These are phyloP conservation scores for Metschnikowia aberdeeniae DNA, from an alignment of 805 yeast species.

Conservation along the genomic window DNA sequence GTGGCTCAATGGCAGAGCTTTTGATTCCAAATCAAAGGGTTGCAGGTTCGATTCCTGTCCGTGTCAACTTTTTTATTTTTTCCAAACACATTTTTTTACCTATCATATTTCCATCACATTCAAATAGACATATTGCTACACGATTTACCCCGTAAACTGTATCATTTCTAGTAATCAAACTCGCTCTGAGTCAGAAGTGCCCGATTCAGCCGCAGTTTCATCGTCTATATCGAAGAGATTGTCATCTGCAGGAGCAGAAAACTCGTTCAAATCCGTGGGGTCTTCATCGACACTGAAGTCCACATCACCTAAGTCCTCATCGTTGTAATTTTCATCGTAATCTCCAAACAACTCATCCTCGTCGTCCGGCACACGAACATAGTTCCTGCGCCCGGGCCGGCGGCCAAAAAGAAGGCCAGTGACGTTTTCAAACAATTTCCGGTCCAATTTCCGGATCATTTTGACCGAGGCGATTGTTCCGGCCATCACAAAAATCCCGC, in stretches of 20 bases:
- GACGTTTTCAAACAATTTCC: conserved; percentile 28
- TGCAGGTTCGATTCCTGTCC: conserved; percentile 25
- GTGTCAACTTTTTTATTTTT: conserved; percentile 14
- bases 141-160: background rate
- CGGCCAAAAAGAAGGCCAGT: conserved; percentile 31
- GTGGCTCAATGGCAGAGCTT: conserved; percentile 25
- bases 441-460: conserved; percentile 32
- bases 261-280: conserved; percentile 16
- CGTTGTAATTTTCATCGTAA: conserved; percentile 39
- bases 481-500: conserved; percentile 50
- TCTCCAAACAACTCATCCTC: conserved; percentile 41
- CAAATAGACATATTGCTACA: no score
- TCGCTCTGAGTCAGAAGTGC: conserved; percentile 2
- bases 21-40: conserved; percentile 24
- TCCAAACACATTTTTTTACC: no score
- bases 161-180: background rate
- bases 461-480: conserved; percentile 33
- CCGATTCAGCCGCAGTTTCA: conserved; percentile 9
- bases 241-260: conserved; percentile 18
- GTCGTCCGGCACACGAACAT: conserved; percentile 40
- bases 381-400: conserved; percentile 36
- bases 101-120: no score
- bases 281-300: conserved; percentile 22
- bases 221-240: conserved; percentile 33
- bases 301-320: conserved; percentile 28